Base-by-base conservation (phyloP, 2,329 filamentous ascomycete species). In the Pseudogymnoascus sp. region DNA sequence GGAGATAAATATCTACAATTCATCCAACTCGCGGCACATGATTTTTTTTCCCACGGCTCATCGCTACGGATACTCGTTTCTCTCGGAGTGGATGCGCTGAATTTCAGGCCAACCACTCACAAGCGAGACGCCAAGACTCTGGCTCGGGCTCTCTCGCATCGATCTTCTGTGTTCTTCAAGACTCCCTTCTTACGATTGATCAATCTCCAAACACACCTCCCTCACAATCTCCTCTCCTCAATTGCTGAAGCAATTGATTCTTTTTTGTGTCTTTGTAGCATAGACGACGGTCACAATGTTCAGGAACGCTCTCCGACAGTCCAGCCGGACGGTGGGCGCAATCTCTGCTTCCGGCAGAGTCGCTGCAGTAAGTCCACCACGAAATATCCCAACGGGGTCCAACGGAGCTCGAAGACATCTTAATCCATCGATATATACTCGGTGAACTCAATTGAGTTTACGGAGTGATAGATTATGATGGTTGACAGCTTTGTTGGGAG, bases 271-370 rank as follows among this genome's bases (percentile, higher is more conserved):
- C 74, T 74, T 74, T 76, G 74, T 79, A 76, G 73, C 74, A 76
- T 73, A 79, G 71, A 77, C 73, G 77, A 77, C 78, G 81, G 74
- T 77, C 77, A 83, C 78, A 81, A 97, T 97, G 93, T 96, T 97
- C 86, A 91, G 93, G 82, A 96, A 90, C 87, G 92, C 93, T 83
- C 85, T 97, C 81, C 87, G 92, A 83, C 91, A 96, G 85, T 95
- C 91, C 79, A 89, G 89, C 83, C 91, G 92, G 84, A 89, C 90
- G 79, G 90, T 93, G 81, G 89, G 90, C 82, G 91, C 90, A 81
- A 86, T 95, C 82, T 90, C 91, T 88, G 89, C 90, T 76, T 84
- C 89, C 75, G 86, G 90, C 84, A 90, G 91, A 85, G 86, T 95
- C 81, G 88, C 88, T 79, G 88, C 87, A 81, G 94, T 97, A 92